A percentile compares a stretch with the other conserved stretches of the same genome.
These are phyloP conservation scores for Chaetomidium leptoderma DNA, from an alignment of 495 filamentous ascomycete genomes.

Conservation along the genomic window DNA sequence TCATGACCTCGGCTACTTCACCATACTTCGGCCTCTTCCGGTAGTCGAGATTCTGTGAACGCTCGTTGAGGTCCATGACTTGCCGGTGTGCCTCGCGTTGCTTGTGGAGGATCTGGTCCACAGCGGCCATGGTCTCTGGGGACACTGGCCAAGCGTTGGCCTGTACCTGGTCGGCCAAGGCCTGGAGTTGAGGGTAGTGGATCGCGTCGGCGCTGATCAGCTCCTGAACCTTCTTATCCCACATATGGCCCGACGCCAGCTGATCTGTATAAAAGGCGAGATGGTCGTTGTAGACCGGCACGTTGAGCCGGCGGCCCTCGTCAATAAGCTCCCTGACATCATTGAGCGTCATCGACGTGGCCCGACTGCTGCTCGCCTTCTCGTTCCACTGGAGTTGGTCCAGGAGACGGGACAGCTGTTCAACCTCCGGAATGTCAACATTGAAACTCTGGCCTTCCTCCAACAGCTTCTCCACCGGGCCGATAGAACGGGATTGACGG, in stretches of 20 bases:
- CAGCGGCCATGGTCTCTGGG: conserved; percentile 68
- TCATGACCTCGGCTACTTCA: conserved; percentile 85
- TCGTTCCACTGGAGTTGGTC: conserved; percentile 89
- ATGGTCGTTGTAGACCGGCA: conserved; percentile 73
- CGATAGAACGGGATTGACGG: conserved; percentile 53
- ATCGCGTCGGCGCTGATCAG: conserved; percentile 83
- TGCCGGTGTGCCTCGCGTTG: conserved; percentile 90
- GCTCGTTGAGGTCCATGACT: conserved; percentile 73
- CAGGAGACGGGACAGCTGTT: conserved; percentile 71
- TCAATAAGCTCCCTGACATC: conserved; percentile 76
- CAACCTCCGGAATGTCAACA: conserved; percentile 90
- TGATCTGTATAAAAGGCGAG: conserved; percentile 71
- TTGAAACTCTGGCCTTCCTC: conserved; percentile 86
- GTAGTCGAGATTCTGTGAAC: conserved; percentile 68
- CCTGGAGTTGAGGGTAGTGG: conserved; percentile 91
- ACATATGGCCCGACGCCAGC: conserved; percentile 68
- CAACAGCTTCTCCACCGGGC: conserved; percentile 81
- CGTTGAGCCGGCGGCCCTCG: conserved; percentile 66
- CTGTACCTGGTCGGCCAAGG: conserved; percentile 69
- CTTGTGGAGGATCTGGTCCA: conserved; percentile 92
- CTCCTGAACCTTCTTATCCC: conserved; percentile 93
- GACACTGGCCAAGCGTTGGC: conserved; percentile 76
- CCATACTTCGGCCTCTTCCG: conserved; percentile 81
- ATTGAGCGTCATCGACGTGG: conserved; percentile 60
- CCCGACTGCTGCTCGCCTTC: conserved; percentile 60